A percentile compares a stretch with the other conserved stretches of the same genome.
Conservation (phyloP, 2,329 filamentous ascomycete genomes). For the Xylaria sp. region DNA sequence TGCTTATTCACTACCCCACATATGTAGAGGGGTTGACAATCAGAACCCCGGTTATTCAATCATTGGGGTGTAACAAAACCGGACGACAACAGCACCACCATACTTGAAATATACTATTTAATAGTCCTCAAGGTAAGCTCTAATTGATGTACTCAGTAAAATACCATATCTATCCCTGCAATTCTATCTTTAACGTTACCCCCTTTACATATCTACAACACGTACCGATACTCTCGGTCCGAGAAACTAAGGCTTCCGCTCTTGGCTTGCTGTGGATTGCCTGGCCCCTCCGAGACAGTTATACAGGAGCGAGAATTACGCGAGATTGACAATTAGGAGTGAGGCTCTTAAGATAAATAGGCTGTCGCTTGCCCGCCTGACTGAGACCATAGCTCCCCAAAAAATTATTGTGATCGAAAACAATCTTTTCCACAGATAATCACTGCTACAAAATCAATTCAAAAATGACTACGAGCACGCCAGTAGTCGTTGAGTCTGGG, state of each 20-base stretch:
- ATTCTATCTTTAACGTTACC: not conserved
- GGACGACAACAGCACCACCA: not conserved
- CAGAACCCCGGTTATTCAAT: not conserved
- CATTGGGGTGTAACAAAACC: not conserved
- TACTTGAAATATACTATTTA: not conserved
- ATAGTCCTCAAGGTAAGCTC: not conserved
- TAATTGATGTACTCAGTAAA: not conserved
- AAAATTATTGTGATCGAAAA: too few species aligned
- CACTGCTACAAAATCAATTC: not conserved
- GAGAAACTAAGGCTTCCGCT: too few species aligned
- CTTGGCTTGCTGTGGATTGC: too few species aligned
- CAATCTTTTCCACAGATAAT: not conserved
- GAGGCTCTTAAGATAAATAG: too few species aligned
- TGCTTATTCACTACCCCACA: constrained; percentile 10
- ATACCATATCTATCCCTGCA: not conserved
- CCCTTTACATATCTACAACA: not conserved
- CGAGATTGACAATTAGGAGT: too few species aligned
- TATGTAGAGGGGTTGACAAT: not conserved
- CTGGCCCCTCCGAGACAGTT: too few species aligned
- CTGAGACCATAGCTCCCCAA: too few species aligned
- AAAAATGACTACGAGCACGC: not conserved
- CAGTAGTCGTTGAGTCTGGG: constrained; percentile 23
- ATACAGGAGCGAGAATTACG: too few species aligned
- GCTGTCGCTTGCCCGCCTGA: too few species aligned
- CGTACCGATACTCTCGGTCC: too few species aligned